These are phyloP conservation scores for Aspergillus fructus DNA, from an alignment of 2,329 filamentous ascomycete genomes.

Conservation along the genomic window DNA sequence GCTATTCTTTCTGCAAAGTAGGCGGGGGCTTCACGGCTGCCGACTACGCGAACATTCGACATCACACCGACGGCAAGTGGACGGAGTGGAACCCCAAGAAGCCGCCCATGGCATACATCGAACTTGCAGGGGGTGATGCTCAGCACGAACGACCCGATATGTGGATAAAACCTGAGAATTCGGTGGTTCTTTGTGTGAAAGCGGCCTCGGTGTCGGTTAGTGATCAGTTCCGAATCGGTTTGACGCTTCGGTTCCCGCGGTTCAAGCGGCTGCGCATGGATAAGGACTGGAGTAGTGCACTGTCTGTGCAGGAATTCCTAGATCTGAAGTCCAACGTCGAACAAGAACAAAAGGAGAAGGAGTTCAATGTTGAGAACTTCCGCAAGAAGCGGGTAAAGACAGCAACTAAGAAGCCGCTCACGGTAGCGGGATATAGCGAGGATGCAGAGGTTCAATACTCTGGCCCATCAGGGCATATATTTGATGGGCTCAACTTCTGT, in stretches of 20 bases:
- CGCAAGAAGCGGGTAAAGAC: conserved; percentile 64
- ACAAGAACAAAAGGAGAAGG: conserved; percentile 67
- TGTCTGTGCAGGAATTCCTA: conserved; percentile 76
- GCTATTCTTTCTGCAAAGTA: conserved; percentile 94
- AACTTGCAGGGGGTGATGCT: conserved; percentile 73
- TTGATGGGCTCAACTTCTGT: conserved; percentile 76
- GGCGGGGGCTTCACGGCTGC: conserved; percentile 86
- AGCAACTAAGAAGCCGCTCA: conserved; percentile 63
- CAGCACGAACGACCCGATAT: conserved; percentile 81
- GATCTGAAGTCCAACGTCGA: conserved; percentile 69
- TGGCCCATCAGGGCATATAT: conserved; percentile 63
- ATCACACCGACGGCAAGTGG: conserved; percentile 91
- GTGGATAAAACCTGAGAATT: conserved; percentile 90
- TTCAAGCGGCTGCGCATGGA: conserved; percentile 82
- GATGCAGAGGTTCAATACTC: conserved; percentile 53
- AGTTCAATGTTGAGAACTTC: conserved; percentile 69
- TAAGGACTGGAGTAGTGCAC: conserved; percentile 75
- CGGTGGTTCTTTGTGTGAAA: conserved; percentile 84
- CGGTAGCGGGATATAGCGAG: conserved; percentile 70
- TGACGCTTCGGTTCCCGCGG: conserved; percentile 86
- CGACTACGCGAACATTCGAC: conserved; percentile 80
- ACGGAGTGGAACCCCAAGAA: conserved; percentile 74
- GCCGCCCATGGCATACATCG: conserved; percentile 75
- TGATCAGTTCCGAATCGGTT: conserved; percentile 72
- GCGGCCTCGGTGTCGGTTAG: conserved; percentile 74